These are phyloP conservation scores for Colletotrichum lindemuthianum DNA, from an alignment of 2,329 filamentous ascomycete species.

Conservation along the genomic window DNA sequence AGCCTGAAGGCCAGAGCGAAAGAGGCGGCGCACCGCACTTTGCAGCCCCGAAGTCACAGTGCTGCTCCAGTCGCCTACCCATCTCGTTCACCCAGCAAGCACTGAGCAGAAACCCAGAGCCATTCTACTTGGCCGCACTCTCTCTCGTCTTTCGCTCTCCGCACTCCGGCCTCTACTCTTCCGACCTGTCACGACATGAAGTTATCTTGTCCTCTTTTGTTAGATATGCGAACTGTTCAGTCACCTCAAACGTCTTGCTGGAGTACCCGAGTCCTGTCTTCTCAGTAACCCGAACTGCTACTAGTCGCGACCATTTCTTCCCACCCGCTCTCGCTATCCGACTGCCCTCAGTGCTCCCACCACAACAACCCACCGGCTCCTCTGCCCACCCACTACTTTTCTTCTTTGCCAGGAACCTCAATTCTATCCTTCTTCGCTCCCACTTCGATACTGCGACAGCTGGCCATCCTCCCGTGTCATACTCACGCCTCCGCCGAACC, in stretches of 20 bases:
- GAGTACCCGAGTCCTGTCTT: conserved; percentile 35
- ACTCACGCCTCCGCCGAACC: conserved; percentile 43
- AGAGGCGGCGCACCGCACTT: conserved; percentile 34
- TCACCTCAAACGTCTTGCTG: conserved; percentile 30
- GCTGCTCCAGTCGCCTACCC: conserved; percentile 29
- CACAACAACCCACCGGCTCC: conserved; percentile 35
- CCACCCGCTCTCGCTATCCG: conserved; percentile 21
- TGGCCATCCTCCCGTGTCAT: conserved; percentile 46
- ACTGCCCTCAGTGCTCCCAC: conserved; percentile 28
- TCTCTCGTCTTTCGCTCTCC: conserved; percentile 32
- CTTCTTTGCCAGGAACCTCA: conserved; percentile 40
- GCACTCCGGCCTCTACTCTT: conserved; percentile 28
- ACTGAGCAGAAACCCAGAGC: conserved; percentile 7
- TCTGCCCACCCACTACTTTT: conserved; percentile 36
- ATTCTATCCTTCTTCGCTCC: conserved; percentile 43
- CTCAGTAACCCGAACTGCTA: conserved; percentile 30
- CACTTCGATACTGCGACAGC: conserved; percentile 40
- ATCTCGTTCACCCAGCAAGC: conserved; percentile 21
- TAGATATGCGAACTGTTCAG: conserved; percentile 37
- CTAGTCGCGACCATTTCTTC: conserved; percentile 37
- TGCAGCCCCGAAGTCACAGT: conserved; percentile 22
- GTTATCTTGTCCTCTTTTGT: conserved; percentile 27
- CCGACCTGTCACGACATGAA: conserved; percentile 35
- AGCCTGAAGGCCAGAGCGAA: conserved; percentile 30
- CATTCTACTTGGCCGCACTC: conserved; percentile 33